Percentiles rank a stretch among this genome's conserved stretches.
phyloP scores from a whole-genome alignment of 495 filamentous ascomycete species.

The Penicillium coffeae region DNA sequence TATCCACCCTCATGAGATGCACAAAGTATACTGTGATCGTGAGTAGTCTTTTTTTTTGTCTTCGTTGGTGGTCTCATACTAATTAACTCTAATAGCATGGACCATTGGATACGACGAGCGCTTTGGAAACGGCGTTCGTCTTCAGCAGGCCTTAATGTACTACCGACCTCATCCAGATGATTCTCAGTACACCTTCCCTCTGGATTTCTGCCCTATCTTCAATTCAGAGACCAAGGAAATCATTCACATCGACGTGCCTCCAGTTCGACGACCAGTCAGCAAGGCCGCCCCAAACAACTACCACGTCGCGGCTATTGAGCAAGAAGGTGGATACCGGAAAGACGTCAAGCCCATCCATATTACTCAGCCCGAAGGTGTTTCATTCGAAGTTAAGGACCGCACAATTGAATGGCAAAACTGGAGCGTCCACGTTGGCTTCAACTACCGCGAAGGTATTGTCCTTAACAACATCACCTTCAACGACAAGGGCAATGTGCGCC shows the following conservation, averaged over 20 bases:
- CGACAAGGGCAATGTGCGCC: conserved; percentile 70
- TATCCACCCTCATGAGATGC: conserved; percentile 82
- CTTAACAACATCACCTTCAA: conserved; percentile 84
- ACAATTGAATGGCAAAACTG: conserved; percentile 93
- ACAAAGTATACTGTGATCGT: conserved; percentile 90
- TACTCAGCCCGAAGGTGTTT: conserved; percentile 91
- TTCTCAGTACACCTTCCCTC: conserved; percentile 84
- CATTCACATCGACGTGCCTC: conserved; percentile 84
- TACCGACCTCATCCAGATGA: conserved; percentile 84
- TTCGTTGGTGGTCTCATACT: background rate
- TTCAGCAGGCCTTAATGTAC: conserved; percentile 96
- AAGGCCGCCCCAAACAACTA: conserved; percentile 76
- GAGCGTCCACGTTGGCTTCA: conserved; percentile 88
- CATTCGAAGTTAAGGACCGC: conserved; percentile 76
- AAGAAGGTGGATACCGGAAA: conserved; percentile 70
- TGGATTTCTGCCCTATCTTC: conserved; percentile 94
- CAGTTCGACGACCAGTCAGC: conserved; percentile 73
- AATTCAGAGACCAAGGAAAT: conserved; percentile 80
- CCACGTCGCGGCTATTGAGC: conserved; percentile 67
- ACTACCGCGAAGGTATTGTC: conserved; percentile 71
- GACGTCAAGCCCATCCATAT: conserved; percentile 92
- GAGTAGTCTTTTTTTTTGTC: conserved; percentile 32
- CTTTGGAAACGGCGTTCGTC: conserved; percentile 71
- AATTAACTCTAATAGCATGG: conserved; percentile 59
- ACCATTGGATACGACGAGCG: conserved; percentile 95